These are phyloP conservation scores for Chrysoporthe deuterocubensis DNA, from an alignment of 2,329 filamentous ascomycete species.

Conservation along the genomic window DNA sequence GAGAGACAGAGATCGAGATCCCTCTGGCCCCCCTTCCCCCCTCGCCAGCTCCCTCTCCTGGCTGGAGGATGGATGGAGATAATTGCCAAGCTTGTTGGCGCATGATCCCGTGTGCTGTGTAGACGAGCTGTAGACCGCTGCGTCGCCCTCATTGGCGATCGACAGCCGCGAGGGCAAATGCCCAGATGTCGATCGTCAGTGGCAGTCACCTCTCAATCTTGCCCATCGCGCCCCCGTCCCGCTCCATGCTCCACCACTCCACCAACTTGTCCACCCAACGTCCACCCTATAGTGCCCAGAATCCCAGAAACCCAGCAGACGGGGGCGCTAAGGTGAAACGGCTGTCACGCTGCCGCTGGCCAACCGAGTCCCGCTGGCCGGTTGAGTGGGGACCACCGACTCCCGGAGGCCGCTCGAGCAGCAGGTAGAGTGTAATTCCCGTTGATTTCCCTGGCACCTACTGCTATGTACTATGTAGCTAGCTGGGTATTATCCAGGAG, in stretches of 20 bases:
- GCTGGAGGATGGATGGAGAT: background rate
- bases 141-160: constrained; percentile 11
- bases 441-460: too few species aligned
- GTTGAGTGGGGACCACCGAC: constrained; percentile 22
- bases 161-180: background rate
- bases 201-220: background rate
- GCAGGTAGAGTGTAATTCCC: too few species aligned
- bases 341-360: constrained; percentile 16
- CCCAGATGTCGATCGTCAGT: constrained; percentile 15
- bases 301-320: background rate
- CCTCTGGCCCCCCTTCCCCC: background rate
- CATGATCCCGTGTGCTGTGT: too few species aligned
- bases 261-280: too few species aligned
- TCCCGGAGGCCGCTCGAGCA: constrained; percentile 18
- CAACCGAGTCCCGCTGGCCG: constrained; percentile 26
- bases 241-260: too few species aligned
- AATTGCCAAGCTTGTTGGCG: too few species aligned
- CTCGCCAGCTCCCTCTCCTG: background rate
- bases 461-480: too few species aligned
- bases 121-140: background rate
- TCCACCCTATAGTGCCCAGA: too few species aligned
- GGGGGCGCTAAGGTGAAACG: constrained; percentile 23
- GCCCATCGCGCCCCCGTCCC: background rate
- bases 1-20: background rate
- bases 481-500: too few species aligned